phyloP scores from a whole-genome alignment of 1,284 basidiomycete genomes.

The Singerocomus inundabilis region DNA sequence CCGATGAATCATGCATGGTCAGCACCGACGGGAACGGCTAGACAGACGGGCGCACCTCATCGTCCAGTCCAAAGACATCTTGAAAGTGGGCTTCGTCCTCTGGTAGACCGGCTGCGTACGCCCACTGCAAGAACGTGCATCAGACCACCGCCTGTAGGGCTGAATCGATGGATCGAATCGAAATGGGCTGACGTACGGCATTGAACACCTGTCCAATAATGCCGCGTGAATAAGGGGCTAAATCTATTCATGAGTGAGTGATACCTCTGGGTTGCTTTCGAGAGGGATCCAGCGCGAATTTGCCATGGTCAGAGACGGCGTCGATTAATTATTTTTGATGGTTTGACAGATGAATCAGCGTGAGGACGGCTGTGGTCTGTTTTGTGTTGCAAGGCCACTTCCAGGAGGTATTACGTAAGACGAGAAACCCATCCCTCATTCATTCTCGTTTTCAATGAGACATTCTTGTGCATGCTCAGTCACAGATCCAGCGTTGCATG shows the following conservation, averaged over 20 bases:
- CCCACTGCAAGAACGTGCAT: constrained; percentile 56
- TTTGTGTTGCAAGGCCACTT: background rate
- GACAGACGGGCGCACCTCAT: constrained; percentile 48
- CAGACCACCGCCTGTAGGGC: background rate
- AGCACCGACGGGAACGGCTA: too few species aligned
- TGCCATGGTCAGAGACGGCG: constrained; percentile 20
- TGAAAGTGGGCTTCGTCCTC: constrained; percentile 59
- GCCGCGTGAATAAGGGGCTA: constrained; percentile 7
- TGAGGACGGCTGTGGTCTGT: too few species aligned
- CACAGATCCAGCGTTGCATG: too few species aligned
- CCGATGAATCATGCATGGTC: too few species aligned
- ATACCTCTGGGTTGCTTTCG: constrained; percentile 74
- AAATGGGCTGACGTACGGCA: constrained; percentile 38
- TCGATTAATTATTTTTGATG: background rate
- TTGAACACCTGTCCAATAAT: constrained; percentile 49
- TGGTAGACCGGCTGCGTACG: constrained; percentile 69
- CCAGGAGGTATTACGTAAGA: too few species aligned
- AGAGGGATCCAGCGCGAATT: constrained; percentile 64
- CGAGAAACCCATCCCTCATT: too few species aligned
- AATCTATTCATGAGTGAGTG: constrained; percentile 6
- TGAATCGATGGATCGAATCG: background rate
- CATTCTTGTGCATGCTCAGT: too few species aligned
- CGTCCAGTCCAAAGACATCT: constrained; percentile 82
- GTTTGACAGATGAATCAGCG: background rate
- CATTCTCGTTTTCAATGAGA: too few species aligned